Percentiles rank a stretch among this genome's conserved stretches.
Evolutionary conservation across 495 filamentous ascomycete species (phyloP).

Genomic region (Podospora tetraspora): DNA sequence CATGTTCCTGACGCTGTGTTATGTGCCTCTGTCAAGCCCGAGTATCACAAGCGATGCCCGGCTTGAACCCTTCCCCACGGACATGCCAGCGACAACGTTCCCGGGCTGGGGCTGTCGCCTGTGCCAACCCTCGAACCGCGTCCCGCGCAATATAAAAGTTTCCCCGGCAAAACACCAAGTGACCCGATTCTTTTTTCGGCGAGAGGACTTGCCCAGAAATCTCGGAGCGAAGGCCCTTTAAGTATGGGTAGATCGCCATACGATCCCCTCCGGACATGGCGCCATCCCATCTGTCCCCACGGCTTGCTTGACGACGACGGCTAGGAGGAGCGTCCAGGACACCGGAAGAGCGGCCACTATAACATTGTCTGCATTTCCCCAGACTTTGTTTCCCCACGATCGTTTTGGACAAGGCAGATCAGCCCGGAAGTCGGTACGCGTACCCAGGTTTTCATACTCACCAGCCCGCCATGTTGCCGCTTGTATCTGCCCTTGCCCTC

Average conservation of each 20-base stretch:
- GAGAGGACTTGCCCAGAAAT: conserved; percentile 3
- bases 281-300: conserved; percentile 19
- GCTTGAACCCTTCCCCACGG: conserved; percentile 11
- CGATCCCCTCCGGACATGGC: conserved; percentile 20
- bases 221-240: conserved; percentile 15
- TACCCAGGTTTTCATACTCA: conserved; percentile 16
- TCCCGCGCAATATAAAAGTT: conserved; percentile 18
- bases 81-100: conserved; percentile 10
- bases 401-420: conserved; percentile 13
- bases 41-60: conserved; percentile 1
- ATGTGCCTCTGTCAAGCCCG: conserved; percentile 20
- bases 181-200: conserved; percentile 24
- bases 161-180: conserved; percentile 25
- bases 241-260: conserved; percentile 26
- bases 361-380: conserved; percentile 28
- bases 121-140: background rate
- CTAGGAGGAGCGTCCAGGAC: conserved; percentile 13
- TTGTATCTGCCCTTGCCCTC: conserved; percentile 18
- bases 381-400: conserved; percentile 24
- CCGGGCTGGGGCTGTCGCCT: conserved; percentile 13
- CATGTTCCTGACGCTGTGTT: conserved; percentile 1
- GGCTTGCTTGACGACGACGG: conserved; percentile 8
- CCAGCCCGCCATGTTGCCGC: conserved; percentile 14
- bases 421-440: conserved; percentile 13
- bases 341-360: conserved; percentile 19